Percentiles rank a stretch among this genome's conserved stretches.
Conservation (phyloP, 106 monocot genomes). For the Dendrobium officinale region DNA sequence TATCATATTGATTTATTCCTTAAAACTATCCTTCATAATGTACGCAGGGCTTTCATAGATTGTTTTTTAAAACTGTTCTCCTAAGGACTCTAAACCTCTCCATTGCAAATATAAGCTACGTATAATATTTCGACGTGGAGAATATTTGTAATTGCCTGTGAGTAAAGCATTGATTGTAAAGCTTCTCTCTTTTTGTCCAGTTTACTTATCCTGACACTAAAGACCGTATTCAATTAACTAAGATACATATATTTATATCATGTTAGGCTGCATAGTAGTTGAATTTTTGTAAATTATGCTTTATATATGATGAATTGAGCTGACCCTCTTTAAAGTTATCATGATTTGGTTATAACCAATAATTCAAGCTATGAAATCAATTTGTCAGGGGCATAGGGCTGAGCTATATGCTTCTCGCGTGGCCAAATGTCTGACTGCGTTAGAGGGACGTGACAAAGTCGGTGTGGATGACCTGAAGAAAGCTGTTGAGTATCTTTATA, state of each 20-base stretch:
- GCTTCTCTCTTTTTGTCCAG: not conserved
- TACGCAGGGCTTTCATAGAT: not conserved
- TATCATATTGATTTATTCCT: not conserved
- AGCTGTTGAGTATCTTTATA: constrained; percentile 62
- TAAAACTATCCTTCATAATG: not conserved
- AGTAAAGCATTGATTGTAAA: not conserved
- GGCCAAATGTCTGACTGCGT: constrained; percentile 93
- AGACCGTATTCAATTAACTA: not conserved
- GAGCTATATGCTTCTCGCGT: constrained; percentile 97
- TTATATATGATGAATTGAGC: not conserved
- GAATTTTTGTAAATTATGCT: not conserved
- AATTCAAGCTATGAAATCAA: not conserved
- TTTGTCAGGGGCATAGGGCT: constrained; percentile 82
- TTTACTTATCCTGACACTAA: not conserved
- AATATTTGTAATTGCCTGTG: not conserved
- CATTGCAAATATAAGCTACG: not conserved
- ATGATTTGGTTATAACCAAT: not conserved
- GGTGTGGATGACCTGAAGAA: constrained; percentile 97
- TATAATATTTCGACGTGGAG: not conserved
- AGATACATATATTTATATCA: not conserved
- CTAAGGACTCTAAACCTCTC: not conserved
- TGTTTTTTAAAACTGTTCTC: not conserved
- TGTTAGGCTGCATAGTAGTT: not conserved
- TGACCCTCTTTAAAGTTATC: not conserved
- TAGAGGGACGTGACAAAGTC: constrained; percentile 96